Evolutionary conservation across 2,329 filamentous ascomycete genomes (phyloP), one percentile per base, ranked within the genome.

Genomic region (Mariannaea sp.): DNA sequence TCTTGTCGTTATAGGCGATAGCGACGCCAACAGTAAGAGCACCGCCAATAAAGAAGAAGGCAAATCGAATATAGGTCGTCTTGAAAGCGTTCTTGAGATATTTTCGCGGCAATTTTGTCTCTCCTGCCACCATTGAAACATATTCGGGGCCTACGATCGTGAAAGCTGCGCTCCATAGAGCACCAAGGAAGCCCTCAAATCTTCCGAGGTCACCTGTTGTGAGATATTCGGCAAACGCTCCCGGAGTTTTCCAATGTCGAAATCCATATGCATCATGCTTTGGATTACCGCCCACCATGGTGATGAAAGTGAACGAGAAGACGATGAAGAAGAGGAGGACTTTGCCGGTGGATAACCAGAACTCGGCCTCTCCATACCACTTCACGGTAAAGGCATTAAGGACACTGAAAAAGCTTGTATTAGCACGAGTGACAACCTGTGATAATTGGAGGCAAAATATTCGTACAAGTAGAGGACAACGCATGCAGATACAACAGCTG

Each of bases 101-200:
- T 4, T 32, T 35, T n/a, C 55, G 55, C 24, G 55, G 55, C 10
- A 57, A 39, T 22, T 57, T 57, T 5, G 55, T 55, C 29, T 57
- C 55, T 13, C 52, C 55, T 9, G 55, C 41, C 1, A 55, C 52
- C 55, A 57, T 57, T 8, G 44, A 58, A 22, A 88, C 80, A 64
- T 87, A 87, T 62, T 88, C 85, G 1, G 85, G 84, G 0, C 85
- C 86, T 13, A 82, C 81, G 45, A 87, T 79, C 7, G 81, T 83
- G 67, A 86, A 87, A 0, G 55, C 55, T 1, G 52, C 56, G 14
- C 52, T 55, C 53, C 56, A 52, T 20, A 58, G 12, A 3, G 56
- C 33, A 14, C 52, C 53, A 9, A 58, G 26, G 36, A 58, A 56
- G 4, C 56, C 53, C 10, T 56, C 53, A 12, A 58, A 58, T 26